Base-by-base conservation (phyloP, 192 early-diverging fungal species). In the Podila verticillata region DNA sequence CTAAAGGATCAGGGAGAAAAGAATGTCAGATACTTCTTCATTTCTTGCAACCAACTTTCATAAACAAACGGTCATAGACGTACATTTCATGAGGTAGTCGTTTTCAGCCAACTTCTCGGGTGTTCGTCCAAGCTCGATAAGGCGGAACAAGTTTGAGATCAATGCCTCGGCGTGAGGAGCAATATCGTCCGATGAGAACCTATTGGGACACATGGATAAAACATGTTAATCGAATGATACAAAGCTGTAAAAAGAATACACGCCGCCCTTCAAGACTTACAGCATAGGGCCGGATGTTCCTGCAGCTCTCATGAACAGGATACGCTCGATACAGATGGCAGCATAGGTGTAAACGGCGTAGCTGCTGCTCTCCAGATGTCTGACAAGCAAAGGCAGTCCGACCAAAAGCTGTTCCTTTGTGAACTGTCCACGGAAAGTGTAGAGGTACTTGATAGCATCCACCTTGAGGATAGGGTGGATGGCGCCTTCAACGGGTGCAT, bases 81-180 rank as follows among this genome's bases (percentile, higher is more conserved):
- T 82, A 92, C 93, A 84, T 83, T 95, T 95, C 94, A 99, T 99
- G 68, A 96, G 69, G 68, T 96, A 97, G 82, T 98, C 96, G 75
- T 98, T 98, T 72, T 98, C 98, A 0, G 98, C 95, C 70, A 99
- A 83, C 79, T 96, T 97, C 65, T 94, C 95, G 3, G 98, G 95
- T 26, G 93, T 92, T 49, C 89, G 88, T 19, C 89, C 92, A 64
- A 82, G 83, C 66, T 93, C 93, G 61, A 99, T 90, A 31, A 92
- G 77, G 10, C 85, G 86, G 75, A 97, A 97, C 32, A 97, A 81
- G 19, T 90, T 87, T 5, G 86, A 83, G 36, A 98, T 85, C 60
- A 96, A 85, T 12, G 75, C 68, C 60, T 93, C 87, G 1, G 92
- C 87, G 59, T 90, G 88, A 35, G 90, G 86, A 71, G 88, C 86